Base-by-base conservation (phyloP, 495 filamentous ascomycete species). In the Penicillium robsamsonii region DNA sequence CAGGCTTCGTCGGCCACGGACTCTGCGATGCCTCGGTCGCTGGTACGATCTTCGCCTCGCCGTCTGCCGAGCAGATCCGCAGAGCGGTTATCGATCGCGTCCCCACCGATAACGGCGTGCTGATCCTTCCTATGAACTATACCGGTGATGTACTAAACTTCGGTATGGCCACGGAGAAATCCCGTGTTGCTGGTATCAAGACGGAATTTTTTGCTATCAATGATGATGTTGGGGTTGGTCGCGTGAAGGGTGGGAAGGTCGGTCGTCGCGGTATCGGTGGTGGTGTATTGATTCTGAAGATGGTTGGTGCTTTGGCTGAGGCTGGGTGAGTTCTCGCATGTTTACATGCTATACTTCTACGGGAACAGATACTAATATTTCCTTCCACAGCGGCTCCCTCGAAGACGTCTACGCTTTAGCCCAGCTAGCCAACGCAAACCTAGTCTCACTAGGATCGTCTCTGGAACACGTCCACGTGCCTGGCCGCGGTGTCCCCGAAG, bases 171-270 rank as follows among this genome's bases (percentile, higher is more conserved):
- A 87, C 92, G 18, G 94, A 97, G 72, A 97, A 96, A 75, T 92
- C 91, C 11, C 86, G 87, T 56, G 92, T 92, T 0, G 80, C 84
- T 0, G 94, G 90, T 1, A 72, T 91, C 45, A 74, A 85, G 27
- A 89, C 91, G 0, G 92, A 97, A 68, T 96, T 97, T 87, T 86
- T 96, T 22, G 87, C 96, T 10, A 92, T 97, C 31, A 91, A 85
- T n/a, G 94, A 98, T 62, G 94, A 98, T 70, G 94, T 92, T 0
- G 91, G 93, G 18, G 94, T 98, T 30, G 94, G 94, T 1, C 78
- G 92, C 55, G 76, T 74, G 45, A 87, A 86, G 72, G 84, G 87
- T 7, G 93, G 94, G 4, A 97, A 96, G 70, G 94, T 97, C 8
- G 94, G 94, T 12, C 79, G 94, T 53, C 80, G 94, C 64, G 94